phyloP scores from a whole-genome alignment of 2,329 filamentous ascomycete genomes.

The Apiospora saccharicola region DNA sequence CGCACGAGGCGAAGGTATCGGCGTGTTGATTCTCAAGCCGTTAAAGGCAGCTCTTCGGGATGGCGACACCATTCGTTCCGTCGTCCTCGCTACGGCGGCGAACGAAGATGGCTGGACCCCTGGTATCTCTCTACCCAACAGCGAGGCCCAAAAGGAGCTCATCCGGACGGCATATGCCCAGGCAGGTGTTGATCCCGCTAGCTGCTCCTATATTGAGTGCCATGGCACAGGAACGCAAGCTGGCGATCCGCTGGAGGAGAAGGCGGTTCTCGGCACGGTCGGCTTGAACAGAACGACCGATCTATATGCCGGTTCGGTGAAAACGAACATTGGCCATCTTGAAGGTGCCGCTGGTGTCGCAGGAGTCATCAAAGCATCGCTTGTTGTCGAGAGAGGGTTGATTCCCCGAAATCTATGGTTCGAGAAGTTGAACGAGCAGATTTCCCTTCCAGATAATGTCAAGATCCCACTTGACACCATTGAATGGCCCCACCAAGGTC shows the following conservation, averaged over 20 bases:
- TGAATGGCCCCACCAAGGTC: background rate
- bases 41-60: conserved; percentile 47
- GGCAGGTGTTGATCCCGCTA: conserved; percentile 31
- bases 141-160: conserved; percentile 34
- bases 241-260: conserved; percentile 31
- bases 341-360: conserved; percentile 34
- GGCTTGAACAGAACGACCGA: conserved; percentile 13
- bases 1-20: conserved; percentile 48
- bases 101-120: conserved; percentile 49
- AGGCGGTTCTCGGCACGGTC: conserved; percentile 29
- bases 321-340: conserved; percentile 35
- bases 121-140: conserved; percentile 46
- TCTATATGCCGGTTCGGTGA: conserved; percentile 33
- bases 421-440: conserved; percentile 27
- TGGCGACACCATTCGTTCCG: conserved; percentile 37
- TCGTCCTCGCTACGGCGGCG: conserved; percentile 45
- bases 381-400: conserved; percentile 28
- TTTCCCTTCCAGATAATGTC: conserved; percentile 22
- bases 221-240: conserved; percentile 38
- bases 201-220: conserved; percentile 35
- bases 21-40: conserved; percentile 46
- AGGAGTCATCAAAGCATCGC: conserved; percentile 31
- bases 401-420: conserved; percentile 31
- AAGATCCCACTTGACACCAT: conserved; percentile 29
- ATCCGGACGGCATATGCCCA: conserved; percentile 32